phyloP scores from a whole-genome alignment of 2,329 filamentous ascomycete genomes.

The Arthrobotrys conoides region DNA sequence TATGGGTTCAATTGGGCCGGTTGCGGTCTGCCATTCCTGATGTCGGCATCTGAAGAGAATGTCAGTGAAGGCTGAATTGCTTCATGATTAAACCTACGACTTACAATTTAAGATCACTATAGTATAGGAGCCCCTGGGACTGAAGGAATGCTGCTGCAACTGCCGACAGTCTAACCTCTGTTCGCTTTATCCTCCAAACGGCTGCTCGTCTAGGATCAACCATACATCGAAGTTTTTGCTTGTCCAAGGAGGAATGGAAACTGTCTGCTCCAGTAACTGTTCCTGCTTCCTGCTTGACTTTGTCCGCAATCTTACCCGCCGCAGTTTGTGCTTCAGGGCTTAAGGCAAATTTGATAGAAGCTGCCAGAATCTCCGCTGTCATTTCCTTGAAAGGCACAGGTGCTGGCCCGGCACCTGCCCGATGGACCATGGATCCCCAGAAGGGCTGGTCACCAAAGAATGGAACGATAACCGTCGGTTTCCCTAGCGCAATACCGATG shows the following conservation, averaged over 20 bases:
- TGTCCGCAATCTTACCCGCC: slow-evolving; percentile 73
- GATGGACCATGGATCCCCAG: slow-evolving; percentile 83
- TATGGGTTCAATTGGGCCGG: slow-evolving; percentile 83
- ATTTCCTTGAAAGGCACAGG: slow-evolving; percentile 79
- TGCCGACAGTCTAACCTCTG: slow-evolving; percentile 77
- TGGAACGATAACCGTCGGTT: slow-evolving; percentile 85
- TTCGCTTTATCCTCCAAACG: slow-evolving; percentile 80
- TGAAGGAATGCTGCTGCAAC: slow-evolving; percentile 76
- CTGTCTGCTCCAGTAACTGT: slow-evolving; percentile 75
- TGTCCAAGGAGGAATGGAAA: slow-evolving; percentile 74
- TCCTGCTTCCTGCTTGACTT: slow-evolving; percentile 77
- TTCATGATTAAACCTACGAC: slow-evolving; percentile 63
- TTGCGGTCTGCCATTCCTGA: slow-evolving; percentile 80
- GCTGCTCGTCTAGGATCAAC: slow-evolving; percentile 78
- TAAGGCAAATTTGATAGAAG: slow-evolving; percentile 75
- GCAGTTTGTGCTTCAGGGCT: slow-evolving; percentile 74
- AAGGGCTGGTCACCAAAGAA: slow-evolving; percentile 91
- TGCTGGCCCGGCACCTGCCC: slow-evolving; percentile 79
- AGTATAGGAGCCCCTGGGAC: slow-evolving; percentile 78
- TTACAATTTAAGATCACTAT: slow-evolving; percentile 81
- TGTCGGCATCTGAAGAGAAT: slow-evolving; percentile 53
- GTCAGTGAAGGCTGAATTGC: background rate
- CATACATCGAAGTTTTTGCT: slow-evolving; percentile 76
- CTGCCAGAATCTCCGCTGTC: slow-evolving; percentile 76
- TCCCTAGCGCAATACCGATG: slow-evolving; percentile 83